These are phyloP conservation scores for Haplosporangium sp. DNA, from an alignment of 371 early-diverging fungal genomes.

Conservation along the genomic window DNA sequence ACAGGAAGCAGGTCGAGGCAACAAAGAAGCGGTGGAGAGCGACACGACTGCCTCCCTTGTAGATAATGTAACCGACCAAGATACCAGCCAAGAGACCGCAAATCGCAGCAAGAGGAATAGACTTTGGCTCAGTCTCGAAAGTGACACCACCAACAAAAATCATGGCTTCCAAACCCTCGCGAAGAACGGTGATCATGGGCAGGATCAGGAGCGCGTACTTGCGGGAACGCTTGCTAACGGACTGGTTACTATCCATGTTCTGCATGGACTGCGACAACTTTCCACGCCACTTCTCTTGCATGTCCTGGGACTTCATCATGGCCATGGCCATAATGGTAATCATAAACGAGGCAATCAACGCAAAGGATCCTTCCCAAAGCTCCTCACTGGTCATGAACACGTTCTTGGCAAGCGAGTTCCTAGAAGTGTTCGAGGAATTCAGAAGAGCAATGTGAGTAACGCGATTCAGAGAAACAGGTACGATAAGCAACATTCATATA, in stretches of 20 bases:
- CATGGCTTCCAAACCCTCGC: conserved; percentile 88
- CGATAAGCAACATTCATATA: too few species aligned
- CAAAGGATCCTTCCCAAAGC: conserved; percentile 86
- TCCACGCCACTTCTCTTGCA: conserved; percentile 78
- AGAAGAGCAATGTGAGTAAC: conserved; percentile 66
- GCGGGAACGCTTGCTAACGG: conserved; percentile 63
- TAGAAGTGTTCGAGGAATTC: not conserved
- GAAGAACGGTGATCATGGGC: conserved; percentile 84
- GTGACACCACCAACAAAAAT: conserved; percentile 88
- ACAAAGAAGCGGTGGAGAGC: conserved; percentile 82
- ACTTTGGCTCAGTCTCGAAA: conserved; percentile 68
- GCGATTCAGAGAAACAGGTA: not conserved
- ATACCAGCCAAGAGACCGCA: conserved; percentile 75
- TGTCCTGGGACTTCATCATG: conserved; percentile 74
- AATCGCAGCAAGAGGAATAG: conserved; percentile 85
- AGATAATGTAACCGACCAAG: conserved; percentile 77
- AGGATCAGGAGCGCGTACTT: conserved; percentile 78
- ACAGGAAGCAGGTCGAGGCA: conserved; percentile 74
- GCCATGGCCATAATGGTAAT: conserved; percentile 80
- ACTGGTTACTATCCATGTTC: conserved; percentile 29
- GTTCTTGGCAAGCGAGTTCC: conserved; percentile 53
- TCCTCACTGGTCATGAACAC: conserved; percentile 60
- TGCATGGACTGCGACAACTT: conserved; percentile 69
- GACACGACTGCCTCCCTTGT: conserved; percentile 74
- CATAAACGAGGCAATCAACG: conserved; percentile 74